A percentile compares a stretch with the other conserved stretches of the same genome.
These are phyloP conservation scores for Phytophthora cajani DNA, from an alignment of 352 stramenopile genomes.

Conservation along the genomic window DNA sequence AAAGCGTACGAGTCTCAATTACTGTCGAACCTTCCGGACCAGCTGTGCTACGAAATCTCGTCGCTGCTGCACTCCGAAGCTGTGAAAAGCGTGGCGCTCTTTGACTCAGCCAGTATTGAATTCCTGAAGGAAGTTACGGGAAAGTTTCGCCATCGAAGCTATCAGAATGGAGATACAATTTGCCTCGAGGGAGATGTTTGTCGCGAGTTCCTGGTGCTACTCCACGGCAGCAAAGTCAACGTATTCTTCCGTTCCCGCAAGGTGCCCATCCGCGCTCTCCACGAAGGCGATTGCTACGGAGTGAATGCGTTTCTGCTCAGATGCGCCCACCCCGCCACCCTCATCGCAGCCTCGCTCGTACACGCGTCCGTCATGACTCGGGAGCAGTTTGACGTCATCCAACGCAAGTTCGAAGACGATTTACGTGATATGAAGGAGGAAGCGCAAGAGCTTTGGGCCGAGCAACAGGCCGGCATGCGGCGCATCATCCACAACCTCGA, in stretches of 20 bases:
- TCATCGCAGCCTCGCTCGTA: constrained; percentile 55
- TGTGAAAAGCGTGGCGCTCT: constrained; percentile 61
- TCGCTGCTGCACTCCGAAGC: constrained; percentile 70
- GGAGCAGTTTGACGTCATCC: constrained; percentile 73
- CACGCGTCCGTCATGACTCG: constrained; percentile 75
- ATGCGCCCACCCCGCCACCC: constrained; percentile 47
- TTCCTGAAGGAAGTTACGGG: constrained; percentile 84
- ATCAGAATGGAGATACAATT: constrained; percentile 76
- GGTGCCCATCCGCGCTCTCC: constrained; percentile 59
- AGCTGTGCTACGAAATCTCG: constrained; percentile 80
- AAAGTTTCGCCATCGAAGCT: constrained; percentile 76
- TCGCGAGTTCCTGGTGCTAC: constrained; percentile 72
- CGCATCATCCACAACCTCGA: constrained; percentile 58
- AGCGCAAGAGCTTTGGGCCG: constrained; percentile 43
- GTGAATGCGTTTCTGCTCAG: constrained; percentile 72
- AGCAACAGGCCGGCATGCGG: constrained; percentile 43
- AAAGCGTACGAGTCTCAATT: constrained; percentile 77
- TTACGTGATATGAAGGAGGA: constrained; percentile 59
- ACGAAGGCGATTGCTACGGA: constrained; percentile 75
- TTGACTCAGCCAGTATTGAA: constrained; percentile 66
- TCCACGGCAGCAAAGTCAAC: constrained; percentile 67
- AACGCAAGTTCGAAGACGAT: constrained; percentile 70
- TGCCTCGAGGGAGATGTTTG: constrained; percentile 74
- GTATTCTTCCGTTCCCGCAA: constrained; percentile 59
- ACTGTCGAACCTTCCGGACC: constrained; percentile 68